Base-by-base conservation (phyloP, 2,329 filamentous ascomycete genomes). In the Cladosporium sp. region DNA sequence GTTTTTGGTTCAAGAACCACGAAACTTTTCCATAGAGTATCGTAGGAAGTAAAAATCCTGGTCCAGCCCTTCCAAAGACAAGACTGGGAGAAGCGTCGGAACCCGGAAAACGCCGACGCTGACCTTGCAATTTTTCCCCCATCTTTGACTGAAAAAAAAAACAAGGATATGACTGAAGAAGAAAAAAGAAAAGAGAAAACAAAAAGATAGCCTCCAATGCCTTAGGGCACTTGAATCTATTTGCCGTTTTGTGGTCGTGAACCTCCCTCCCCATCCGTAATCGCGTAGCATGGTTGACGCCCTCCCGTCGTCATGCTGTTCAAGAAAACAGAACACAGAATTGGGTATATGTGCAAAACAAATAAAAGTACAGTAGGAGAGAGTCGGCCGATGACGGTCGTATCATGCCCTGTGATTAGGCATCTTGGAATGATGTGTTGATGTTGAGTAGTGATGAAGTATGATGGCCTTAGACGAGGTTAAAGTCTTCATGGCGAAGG, bases 301-400 rank as follows among this genome's bases (percentile, higher is more conserved):
- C 36, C 45, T 48, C 45, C 45, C 45, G 45, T 40, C 45, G 16
- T 6, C 45, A 40, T 48, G 45, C 36, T 48, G 30, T n/a, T n/a
- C n/a, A 27, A 20, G 29, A 48, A 48, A 48, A 39, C 27, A 48
- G 27, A 48, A 30, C 43, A 32, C 43, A 39, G 35, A 39, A 40
- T 2, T 48, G 45, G 45, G 45, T 48, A 48, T 48, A 48, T 48
- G 45, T 48, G 45, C 45, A 48, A 48, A 48, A 9, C 36, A 48
- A 48, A 36, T 48, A 40, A 48, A 48, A 33, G 35, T 48, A 48
- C 45, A 48, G 16, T 47, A 47, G 22, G 33, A 47, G 35, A 38
- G 33, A 20, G 25, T 19, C 30, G 43, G n/a, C 22, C 13, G 32
- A 35, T 38, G 19, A 13, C 32, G 41, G 41, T 25, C 22, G 35